phyloP scores from a whole-genome alignment of 192 early-diverging fungal species.

The Coemansia sp. region DNA sequence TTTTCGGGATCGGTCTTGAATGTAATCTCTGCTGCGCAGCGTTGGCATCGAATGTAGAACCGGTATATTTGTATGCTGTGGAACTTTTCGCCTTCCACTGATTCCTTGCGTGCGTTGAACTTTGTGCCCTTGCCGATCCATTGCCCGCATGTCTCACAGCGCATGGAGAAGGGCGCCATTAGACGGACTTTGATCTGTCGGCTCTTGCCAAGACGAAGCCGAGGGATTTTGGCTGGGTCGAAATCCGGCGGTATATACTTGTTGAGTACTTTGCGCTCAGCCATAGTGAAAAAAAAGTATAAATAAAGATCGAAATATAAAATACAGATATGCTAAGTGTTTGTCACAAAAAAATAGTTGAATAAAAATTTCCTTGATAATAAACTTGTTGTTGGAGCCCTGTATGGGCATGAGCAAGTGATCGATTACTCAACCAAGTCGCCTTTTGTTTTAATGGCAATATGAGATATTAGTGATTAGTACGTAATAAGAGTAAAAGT shows the following conservation, averaged over 20 bases:
- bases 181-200: conserved; percentile 95
- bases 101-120: conserved; percentile 97
- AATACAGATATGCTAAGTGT: conserved; percentile 1
- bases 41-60: conserved; percentile 88
- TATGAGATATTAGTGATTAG: not conserved
- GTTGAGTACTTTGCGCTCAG: conserved; percentile 95
- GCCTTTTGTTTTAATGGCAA: too few relatives aligned
- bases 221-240: conserved; percentile 92
- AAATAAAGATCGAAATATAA: not conserved
- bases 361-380: not conserved
- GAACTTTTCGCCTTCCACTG: conserved; percentile 60
- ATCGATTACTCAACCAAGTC: not conserved
- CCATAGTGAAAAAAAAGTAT: conserved; percentile 58
- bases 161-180: conserved; percentile 99
- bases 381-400: not conserved
- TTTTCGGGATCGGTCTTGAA: conserved; percentile 98
- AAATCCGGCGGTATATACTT: conserved; percentile 98
- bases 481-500: not conserved
- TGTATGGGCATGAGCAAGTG: conserved; percentile 3
- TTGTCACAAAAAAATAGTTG: not conserved
- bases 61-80: conserved; percentile 75
- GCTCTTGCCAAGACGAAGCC: conserved; percentile 80
- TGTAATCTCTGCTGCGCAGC: conserved; percentile 96
- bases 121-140: conserved; percentile 98
- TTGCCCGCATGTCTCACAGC: conserved; percentile 93